Conservation (phyloP, 2,329 filamentous ascomycete species). For the Fusarium xyrophilum region DNA sequence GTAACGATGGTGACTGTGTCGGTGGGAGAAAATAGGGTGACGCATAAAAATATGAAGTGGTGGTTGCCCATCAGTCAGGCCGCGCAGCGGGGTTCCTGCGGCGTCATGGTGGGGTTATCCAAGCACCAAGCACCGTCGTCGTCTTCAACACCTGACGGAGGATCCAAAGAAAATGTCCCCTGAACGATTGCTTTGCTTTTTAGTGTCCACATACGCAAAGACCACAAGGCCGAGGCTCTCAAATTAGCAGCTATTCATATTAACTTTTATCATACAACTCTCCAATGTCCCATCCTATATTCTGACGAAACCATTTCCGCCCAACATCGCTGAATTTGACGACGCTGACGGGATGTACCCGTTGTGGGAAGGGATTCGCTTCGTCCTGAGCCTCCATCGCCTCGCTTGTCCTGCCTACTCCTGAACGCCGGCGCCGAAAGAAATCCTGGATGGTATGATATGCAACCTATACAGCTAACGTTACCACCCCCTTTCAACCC, state of each 20-base stretch:
- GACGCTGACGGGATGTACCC: conserved; percentile 12
- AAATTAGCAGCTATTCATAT: conserved; percentile 21
- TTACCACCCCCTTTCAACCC: conserved; percentile 23
- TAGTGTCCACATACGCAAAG: background rate
- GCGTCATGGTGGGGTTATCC: conserved; percentile 39
- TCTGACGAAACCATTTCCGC: conserved; percentile 21
- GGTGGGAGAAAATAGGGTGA: conserved; percentile 35
- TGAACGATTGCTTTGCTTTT: background rate
- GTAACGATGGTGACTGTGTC: conserved; percentile 32
- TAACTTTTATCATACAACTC: conserved; percentile 30
- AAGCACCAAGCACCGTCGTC: background rate
- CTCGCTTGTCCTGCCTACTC: conserved; percentile 29
- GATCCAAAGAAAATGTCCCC: background rate
- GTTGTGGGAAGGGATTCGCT: conserved; percentile 13
- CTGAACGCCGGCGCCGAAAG: conserved; percentile 37
- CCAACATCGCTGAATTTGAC: background rate
- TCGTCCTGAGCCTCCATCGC: conserved; percentile 19
- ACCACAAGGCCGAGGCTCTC: background rate
- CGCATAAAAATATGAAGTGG: conserved; percentile 35
- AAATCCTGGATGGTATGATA: conserved; percentile 37
- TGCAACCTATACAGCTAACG: conserved; percentile 34
- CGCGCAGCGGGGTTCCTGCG: conserved; percentile 35
- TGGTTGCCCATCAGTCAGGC: conserved; percentile 23
- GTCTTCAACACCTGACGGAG: background rate
- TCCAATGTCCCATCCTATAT: background rate